Evolutionary conservation across 805 yeast species (phyloP).

Genomic region (Sugiyamaella valdiviana): DNA sequence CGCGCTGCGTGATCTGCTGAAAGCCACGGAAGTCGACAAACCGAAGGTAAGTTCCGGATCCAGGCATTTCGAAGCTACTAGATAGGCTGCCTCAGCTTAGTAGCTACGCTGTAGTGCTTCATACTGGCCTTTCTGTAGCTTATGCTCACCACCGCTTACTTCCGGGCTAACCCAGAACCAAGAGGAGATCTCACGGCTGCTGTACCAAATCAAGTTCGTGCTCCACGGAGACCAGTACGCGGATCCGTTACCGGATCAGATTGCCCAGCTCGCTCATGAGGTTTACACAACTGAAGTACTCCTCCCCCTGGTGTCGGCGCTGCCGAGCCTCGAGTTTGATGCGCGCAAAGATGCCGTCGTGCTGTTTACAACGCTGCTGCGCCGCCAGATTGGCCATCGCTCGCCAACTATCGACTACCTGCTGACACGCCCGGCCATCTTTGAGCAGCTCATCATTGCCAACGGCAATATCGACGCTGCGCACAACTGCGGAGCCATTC

Average conservation of each 20-base stretch:
- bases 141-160: too few species aligned
- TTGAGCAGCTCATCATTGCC: slow-evolving; percentile 56
- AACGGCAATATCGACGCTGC: slow-evolving; percentile 73
- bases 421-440: slow-evolving; percentile 56
- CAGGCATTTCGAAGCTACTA: too few species aligned
- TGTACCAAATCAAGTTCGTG: slow-evolving; percentile 58
- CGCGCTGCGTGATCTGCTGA: slow-evolving; percentile 64
- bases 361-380: slow-evolving; percentile 67
- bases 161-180: slow-evolving; percentile 46
- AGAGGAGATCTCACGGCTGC: slow-evolving; percentile 65
- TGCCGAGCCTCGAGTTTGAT: slow-evolving; percentile 77
- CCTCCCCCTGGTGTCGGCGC: slow-evolving; percentile 49
- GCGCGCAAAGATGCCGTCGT: slow-evolving; percentile 75
- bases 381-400: slow-evolving; percentile 69
- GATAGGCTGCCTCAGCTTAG: too few species aligned
- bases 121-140: too few species aligned
- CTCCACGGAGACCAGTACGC: slow-evolving; percentile 58
- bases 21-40: slow-evolving; percentile 35
- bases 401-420: slow-evolving; percentile 86
- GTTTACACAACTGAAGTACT: slow-evolving; percentile 68
- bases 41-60: neutral
- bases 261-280: slow-evolving; percentile 72
- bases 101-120: too few species aligned
- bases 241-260: slow-evolving; percentile 59
- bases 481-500: slow-evolving; percentile 65